Base-by-base conservation (phyloP, 1,284 basidiomycete genomes). In the Thelephora terrestris region DNA sequence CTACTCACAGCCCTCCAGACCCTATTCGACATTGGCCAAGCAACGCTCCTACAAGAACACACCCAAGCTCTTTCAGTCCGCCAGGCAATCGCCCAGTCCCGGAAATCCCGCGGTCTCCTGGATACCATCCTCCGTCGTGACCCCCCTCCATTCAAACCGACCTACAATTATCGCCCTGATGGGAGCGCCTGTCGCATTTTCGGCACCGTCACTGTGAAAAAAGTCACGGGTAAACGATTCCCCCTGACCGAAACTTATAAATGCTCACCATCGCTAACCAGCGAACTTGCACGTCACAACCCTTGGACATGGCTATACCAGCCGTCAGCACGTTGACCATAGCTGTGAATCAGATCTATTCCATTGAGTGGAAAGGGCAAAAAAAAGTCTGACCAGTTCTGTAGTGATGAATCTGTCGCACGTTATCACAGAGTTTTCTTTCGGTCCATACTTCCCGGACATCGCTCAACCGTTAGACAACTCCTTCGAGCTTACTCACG, bases 341-440 rank as follows among this genome's bases (percentile, higher is more conserved):
- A 74, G 65, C 6, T 63, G 12, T 42, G 18, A 12, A 12, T 42
- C 39, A 4, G n/a, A 42, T 25, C 7, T 21, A 14, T 21, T 9
- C n/a, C 5, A 9, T n/a, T n/a, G n/a, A n/a, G n/a, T n/a, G n/a
- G n/a, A n/a, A n/a, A 23, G 25, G 20, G 14, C 10, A 42, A 12
- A 42, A 12, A 10, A 20, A 42, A 23, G 4, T 2, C 45, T 25
- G 23, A 46, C 16, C 23, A n/a, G 34, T 32, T 20, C 17, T 17
- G 16, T 55, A 95, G 89, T 85, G 53, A 96, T 99, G 91, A 98
- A 99, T 62, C 75, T 98, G 29, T 91, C 91, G 1, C 95, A 99
- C 67, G 84, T 97, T 50, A 91, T 98, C 56, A 86, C 86, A 53
- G 95, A 98, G 65, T 95, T 97, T 64, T 96, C 92, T 1, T 98